Percentiles rank a stretch among this genome's conserved stretches.
phyloP scores from a whole-genome alignment of 2,329 filamentous ascomycete genomes.

The Colletotrichum zoysiae region DNA sequence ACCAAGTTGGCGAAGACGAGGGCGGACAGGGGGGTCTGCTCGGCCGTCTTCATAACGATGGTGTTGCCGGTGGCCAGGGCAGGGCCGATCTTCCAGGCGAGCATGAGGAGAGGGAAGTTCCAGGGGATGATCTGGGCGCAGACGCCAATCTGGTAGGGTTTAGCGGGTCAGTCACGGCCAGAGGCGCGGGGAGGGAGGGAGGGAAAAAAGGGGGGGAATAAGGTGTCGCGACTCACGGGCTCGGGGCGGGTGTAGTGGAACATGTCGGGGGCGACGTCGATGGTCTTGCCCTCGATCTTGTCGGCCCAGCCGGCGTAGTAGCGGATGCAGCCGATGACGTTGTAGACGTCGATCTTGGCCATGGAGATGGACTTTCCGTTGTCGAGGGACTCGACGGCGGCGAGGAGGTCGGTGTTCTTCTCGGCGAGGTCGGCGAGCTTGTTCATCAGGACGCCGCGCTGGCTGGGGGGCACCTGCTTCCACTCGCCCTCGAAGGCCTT shows the following conservation, averaged over 20 bases:
- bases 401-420: constrained; percentile 81
- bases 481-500: constrained; percentile 85
- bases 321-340: constrained; percentile 78
- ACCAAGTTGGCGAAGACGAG: constrained; percentile 74
- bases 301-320: constrained; percentile 84
- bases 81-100: constrained; percentile 84
- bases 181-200: background rate
- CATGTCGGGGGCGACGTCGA: constrained; percentile 81
- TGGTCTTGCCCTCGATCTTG: constrained; percentile 90
- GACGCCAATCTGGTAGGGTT: constrained; percentile 70
- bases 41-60: constrained; percentile 79
- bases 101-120: constrained; percentile 89
- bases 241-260: constrained; percentile 88
- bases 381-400: constrained; percentile 87
- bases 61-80: constrained; percentile 80
- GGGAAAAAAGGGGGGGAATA: no score
- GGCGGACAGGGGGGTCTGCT: constrained; percentile 80
- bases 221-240: constrained; percentile 66
- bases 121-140: constrained; percentile 91
- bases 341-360: constrained; percentile 80
- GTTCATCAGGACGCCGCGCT: constrained; percentile 76
- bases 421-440: constrained; percentile 87
- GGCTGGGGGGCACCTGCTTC: constrained; percentile 75
- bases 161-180: background rate
- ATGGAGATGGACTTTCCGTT: constrained; percentile 86